phyloP scores from a whole-genome alignment of 805 yeast species.

The Ogataea thermomethanolica region DNA sequence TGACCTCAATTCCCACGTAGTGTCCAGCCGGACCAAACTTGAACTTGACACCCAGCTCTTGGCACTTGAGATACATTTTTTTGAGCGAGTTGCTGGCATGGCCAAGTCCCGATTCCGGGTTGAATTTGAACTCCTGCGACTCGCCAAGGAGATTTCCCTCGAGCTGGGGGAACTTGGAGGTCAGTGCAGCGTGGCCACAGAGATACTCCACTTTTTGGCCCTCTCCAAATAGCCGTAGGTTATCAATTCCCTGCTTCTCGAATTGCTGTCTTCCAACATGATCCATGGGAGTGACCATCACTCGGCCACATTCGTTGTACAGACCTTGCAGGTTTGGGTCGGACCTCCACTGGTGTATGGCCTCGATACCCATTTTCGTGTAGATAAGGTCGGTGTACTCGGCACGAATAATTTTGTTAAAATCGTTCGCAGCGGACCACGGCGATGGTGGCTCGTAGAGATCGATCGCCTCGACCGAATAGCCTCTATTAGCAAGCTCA shows the following conservation, averaged over 20 bases:
- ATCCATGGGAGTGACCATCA: constrained; percentile 36
- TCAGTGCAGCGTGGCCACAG: constrained; percentile 32
- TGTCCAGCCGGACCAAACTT: constrained; percentile 33
- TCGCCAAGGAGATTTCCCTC: constrained; percentile 15
- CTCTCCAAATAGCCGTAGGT: constrained; percentile 29
- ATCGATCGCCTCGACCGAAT: constrained; percentile 40
- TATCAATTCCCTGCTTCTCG: constrained; percentile 37
- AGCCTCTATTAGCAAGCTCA: constrained; percentile 38
- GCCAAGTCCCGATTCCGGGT: constrained; percentile 42
- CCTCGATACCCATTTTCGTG: constrained; percentile 43
- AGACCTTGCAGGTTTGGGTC: constrained; percentile 33
- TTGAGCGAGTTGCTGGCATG: constrained; percentile 39
- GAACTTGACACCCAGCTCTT: constrained; percentile 34
- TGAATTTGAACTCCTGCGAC: constrained; percentile 23
- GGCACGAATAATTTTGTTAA: constrained; percentile 46
- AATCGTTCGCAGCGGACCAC: constrained; percentile 78
- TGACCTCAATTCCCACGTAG: constrained; percentile 14
- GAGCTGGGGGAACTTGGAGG: constrained; percentile 21
- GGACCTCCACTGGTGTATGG: constrained; percentile 37
- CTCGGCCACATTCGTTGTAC: constrained; percentile 41
- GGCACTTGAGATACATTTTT: constrained; percentile 31
- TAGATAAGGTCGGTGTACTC: constrained; percentile 45
- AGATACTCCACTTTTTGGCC: constrained; percentile 29
- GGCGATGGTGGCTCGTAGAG: constrained; percentile 51
- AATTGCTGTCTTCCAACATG: constrained; percentile 36